Evolutionary conservation across 768 basidiomycete genomes (phyloP).

Genomic region (Boletus subparvulus): DNA sequence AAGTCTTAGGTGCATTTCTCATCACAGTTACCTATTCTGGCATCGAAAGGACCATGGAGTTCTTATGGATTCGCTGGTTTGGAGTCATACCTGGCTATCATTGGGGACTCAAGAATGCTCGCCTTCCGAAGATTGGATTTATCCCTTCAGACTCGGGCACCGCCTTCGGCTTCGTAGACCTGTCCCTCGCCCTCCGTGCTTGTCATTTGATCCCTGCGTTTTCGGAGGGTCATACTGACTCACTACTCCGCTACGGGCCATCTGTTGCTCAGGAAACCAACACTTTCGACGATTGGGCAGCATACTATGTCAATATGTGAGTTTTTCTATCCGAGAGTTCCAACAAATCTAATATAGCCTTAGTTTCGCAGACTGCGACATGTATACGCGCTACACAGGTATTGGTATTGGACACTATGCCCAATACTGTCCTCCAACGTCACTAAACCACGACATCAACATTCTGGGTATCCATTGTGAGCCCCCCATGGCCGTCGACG

Average conservation of each 20-base stretch:
- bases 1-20: constrained; percentile 23
- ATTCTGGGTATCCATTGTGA: too few species aligned
- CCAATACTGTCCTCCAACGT: background rate
- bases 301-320: background rate
- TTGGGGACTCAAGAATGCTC: constrained; percentile 9
- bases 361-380: background rate
- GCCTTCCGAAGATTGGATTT: constrained; percentile 23
- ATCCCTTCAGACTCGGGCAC: constrained; percentile 1
- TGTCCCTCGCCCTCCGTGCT: too few species aligned
- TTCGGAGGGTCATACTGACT: too few species aligned
- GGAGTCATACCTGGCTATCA: constrained; percentile 5
- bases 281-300: too few species aligned
- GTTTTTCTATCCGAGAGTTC: background rate
- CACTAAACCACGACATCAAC: background rate
- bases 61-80: constrained; percentile 31
- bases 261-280: too few species aligned
- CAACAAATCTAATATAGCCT: background rate
- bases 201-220: too few species aligned
- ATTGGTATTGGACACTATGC: background rate
- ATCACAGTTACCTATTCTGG: constrained; percentile 10
- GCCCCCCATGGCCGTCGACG: too few species aligned
- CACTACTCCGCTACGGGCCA: too few species aligned
- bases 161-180: too few species aligned
- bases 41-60: constrained; percentile 10
- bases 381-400: background rate